Base-by-base conservation (phyloP, 208 protist genomes). In the Trichomonas tenax region DNA sequence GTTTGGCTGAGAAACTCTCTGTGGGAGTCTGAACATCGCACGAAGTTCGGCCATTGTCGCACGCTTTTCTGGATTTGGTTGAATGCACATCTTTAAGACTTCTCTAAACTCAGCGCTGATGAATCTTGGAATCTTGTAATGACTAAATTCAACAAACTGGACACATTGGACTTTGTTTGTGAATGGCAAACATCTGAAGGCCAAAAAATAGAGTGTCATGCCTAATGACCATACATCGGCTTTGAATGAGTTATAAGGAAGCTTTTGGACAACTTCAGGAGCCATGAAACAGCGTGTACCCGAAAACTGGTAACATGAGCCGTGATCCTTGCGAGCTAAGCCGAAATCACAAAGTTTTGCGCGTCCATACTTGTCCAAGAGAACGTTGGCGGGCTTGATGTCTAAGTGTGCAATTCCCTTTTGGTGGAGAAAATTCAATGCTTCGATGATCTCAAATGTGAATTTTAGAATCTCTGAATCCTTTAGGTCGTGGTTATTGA, bases 341-440 rank as follows among this genome's bases (percentile, higher is more conserved):
- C 99, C 99, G 98, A 99, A 99, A 97, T 99, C 99, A 10, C 99
- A 99, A 31, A 99, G 98, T 97, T 99, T 99, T 84, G 99, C 98
- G 96, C 99, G 96, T 17, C 97, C 97, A 84, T 97, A 97, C 1
- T 96, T 23, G 41, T 96, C 97, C 31, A 98, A 90, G 0, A 98
- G 97, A 1, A 98, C 96, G 95, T 98, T 98, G 41, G 98, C 98
- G 21, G 98, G 98, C 97, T 97, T 98, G 86, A 98, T 98, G 96
- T 98, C 97, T 49, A 97, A 63, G 96, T 97, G 97, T 82, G 97
- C 97, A 45, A 99, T 99, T 97, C 99, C 95, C 96, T 98, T 99
- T 63, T 98, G 97, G 97, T 99, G 99, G 26, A 98, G 98, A 97
- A 99, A 99, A 58, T 98, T 89, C 3, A 99, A 97, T 8, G 99